These are phyloP conservation scores for Adiantum capillusveneris DNA, from an alignment of 75 land plant species.

Conservation along the genomic window DNA sequence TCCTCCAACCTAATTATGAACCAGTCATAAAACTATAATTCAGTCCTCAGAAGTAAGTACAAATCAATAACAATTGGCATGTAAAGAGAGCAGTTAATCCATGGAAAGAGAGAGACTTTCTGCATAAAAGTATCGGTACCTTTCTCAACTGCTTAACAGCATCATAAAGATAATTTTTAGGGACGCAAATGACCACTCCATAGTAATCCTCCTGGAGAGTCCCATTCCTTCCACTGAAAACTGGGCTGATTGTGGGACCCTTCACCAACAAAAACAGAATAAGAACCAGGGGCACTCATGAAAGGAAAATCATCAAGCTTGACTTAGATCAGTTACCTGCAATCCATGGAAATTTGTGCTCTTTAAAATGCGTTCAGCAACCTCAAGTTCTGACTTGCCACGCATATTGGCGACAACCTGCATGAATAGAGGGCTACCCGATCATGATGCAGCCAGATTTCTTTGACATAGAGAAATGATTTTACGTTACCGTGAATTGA, in stretches of 20 bases:
- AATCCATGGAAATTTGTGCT: conserved; percentile 61
- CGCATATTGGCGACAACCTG: conserved; percentile 94
- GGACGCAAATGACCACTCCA: conserved; percentile 79
- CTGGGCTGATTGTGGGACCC: conserved; percentile 93
- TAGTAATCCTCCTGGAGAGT: conserved; percentile 50
- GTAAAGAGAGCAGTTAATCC: no score
- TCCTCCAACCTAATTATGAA: conserved; percentile 90
- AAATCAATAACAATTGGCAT: no score
- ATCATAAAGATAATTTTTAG: conserved; percentile 73
- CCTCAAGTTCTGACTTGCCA: conserved; percentile 77
- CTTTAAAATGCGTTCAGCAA: conserved; percentile 56
- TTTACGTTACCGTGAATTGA: no score
- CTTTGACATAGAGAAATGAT: no score
- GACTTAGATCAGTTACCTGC: no score
- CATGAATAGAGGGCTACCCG: no score
- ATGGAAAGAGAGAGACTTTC: no score
- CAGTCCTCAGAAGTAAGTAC: no score
- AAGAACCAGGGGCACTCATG: neutral
- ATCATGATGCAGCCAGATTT: no score
- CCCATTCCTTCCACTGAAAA: conserved; percentile 57
- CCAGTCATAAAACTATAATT: no score
- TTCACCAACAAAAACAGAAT: conserved; percentile 17
- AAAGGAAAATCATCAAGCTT: no score
- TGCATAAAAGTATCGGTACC: no score
- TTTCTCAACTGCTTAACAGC: conserved; percentile 72